These are phyloP conservation scores for Syzygium aqueum DNA, from an alignment of 345 rosid species.

Conservation along the genomic window DNA sequence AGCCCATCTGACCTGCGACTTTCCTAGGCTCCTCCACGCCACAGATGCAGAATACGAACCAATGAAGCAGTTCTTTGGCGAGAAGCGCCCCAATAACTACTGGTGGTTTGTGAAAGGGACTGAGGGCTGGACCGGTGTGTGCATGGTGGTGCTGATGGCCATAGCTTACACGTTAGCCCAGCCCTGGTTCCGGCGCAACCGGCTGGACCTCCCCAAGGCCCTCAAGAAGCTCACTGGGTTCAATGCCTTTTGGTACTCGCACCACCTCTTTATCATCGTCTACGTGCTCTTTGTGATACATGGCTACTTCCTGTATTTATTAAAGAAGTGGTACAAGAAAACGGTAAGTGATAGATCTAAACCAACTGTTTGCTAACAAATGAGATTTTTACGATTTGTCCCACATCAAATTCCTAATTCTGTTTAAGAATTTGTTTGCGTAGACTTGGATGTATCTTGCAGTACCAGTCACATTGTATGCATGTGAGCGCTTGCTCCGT, in stretches of 20 bases:
- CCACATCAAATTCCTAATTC: neutral
- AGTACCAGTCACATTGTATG: conserved; percentile 45
- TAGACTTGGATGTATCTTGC: conserved; percentile 96
- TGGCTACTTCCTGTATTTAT: conserved; percentile 50
- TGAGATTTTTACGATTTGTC: neutral
- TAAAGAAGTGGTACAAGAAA: conserved; percentile 64
- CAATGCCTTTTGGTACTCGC: conserved; percentile 88
- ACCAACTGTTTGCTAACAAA: neutral
- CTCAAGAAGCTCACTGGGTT: conserved; percentile 63
- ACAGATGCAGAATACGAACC: conserved; percentile 49
- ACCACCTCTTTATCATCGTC: conserved; percentile 67
- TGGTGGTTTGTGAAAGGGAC: conserved; percentile 76
- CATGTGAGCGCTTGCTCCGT: conserved; percentile 49
- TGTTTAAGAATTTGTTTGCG: neutral
- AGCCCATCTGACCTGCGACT: conserved; percentile 66
- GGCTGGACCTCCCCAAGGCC: conserved; percentile 44
- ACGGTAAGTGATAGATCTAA: conserved; percentile 30
- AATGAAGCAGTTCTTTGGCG: conserved; percentile 50
- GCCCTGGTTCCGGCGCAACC: conserved; percentile 70
- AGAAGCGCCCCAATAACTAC: conserved; percentile 47
- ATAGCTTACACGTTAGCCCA: conserved; percentile 55
- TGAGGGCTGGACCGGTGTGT: conserved; percentile 65
- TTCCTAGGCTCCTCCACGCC: conserved; percentile 69
- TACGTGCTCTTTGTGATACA: conserved; percentile 61
- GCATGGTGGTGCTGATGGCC: conserved; percentile 66